Base-by-base conservation (phyloP, 179 eudicot species). In the Beta lomatogona region DNA sequence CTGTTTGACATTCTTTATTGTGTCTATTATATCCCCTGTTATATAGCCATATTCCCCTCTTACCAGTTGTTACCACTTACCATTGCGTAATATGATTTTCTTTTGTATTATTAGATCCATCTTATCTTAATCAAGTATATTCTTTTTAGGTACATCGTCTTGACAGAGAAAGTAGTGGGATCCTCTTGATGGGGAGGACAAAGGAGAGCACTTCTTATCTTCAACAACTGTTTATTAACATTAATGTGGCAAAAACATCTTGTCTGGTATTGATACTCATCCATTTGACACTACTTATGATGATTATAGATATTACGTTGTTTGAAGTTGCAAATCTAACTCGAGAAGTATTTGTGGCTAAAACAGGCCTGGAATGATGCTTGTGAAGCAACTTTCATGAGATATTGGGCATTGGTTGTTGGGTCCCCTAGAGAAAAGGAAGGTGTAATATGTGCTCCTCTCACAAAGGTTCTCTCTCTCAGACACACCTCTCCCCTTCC, bases 81-180 rank as follows among this genome's bases (percentile, higher is more conserved):
- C 67, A 36, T 28, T 2, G 46, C 18, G 6, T 67, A 54, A 44
- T 52, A 22, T 53, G 66, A 11, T 14, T 52, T 18, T 81, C 64
- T 19, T 57, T 25, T 65, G 61, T 66, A 41, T 53, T 22, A 31
- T 50, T 77, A 6, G 36, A 28, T 76, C 31, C 68, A 71, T 46
- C 66, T 66, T 69, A 69, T 31, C 55, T 57, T 48, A 57, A 58
- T 69, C 77, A 50, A 70, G 41, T 45, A 19, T 81, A 41, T 77
- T 68, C 45, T 19, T 71, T 50, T 44, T 77, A 95, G 98, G 97
- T 95, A 57, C 98, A 92, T 82, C 97, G 98, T 81, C 95, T 95
- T 81, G 98, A 95, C 80, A 88, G 95, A 87, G 99, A 95, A 87
- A 91, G 90, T 86, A 95, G 99, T 82, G 99, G 99, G 77, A 86